Evolutionary conservation across 352 stramenopile genomes (phyloP), one percentile per base, ranked within the genome.

Genomic region (Thraustotheca clavata): DNA sequence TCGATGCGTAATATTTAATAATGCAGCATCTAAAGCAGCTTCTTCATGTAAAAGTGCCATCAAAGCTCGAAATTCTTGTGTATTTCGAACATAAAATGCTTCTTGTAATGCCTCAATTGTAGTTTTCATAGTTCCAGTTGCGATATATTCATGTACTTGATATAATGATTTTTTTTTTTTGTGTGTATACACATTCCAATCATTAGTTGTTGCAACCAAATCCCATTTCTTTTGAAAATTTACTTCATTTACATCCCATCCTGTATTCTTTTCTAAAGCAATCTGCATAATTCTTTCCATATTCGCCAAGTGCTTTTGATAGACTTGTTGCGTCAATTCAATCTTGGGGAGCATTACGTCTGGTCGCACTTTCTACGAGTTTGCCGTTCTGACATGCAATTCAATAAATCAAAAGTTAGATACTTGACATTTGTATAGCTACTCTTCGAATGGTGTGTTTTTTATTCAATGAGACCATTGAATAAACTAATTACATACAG

Each of bases 1-100:
- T 14, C 27, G 38, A 27, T 65, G 57, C 57, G 57, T 65, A 20
- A 65, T n/a, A 32, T 65, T 65, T 14, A 65, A 46, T 2, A 65
- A 20, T 7, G 36, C 57, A 20, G 57, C 57, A 35, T 65, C 57
- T 16, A 34, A 27, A 16, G 57, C 40, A 40, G 57, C 24, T 33
- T 65, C 57, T 38, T 65, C 57, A 33, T 65, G 57, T 29, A 65
- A 36, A 16, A 65, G 29, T 7, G 36, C 57, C n/a, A 27, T 27
- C 16, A 65, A 20, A 0, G 57, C 57, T 6, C 57, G 36, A 9
- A 65, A 54, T 26, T 65, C 57, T 40, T 65, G 41, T 46, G 57
- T 65, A 35, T 65, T 65, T 24, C 57, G 39, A 33, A 65, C 57
- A 35, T 65, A 65, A 33, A 65, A 65, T 9, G 57, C 57, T 18